Evolutionary conservation across 2,329 filamentous ascomycete species (phyloP), one percentile per base, ranked within the genome.

Genomic region (Fusarium veterinarium): DNA sequence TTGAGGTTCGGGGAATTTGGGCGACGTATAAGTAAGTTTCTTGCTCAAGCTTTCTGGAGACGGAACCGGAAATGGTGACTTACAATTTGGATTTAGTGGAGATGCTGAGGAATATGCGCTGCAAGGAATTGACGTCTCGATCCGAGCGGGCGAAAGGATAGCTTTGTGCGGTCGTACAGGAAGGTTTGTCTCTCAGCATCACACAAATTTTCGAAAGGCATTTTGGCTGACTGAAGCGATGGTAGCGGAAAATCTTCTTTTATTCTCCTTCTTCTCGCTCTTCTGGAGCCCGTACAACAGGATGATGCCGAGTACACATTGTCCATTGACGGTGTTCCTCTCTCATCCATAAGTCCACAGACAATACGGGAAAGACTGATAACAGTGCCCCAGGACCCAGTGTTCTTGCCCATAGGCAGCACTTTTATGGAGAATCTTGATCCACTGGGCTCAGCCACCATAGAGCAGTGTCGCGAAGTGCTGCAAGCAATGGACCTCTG

Each of bases 161-260:
- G 52, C 25, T 3, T 25, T 55, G 28, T 55, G 52, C 8, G 52
- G 52, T 7, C 37, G 35, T 42, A 31, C 52, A 6, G 37, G 37
- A 55, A 42, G 52, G 52, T 55, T 25, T n/a, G 52, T 20, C 5
- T 20, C 5, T 31, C 20, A 23, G 5, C 9, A 6, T 8, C 10
- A 2, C 8, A 23, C 6, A 19, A 1, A 14, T 1, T 0, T 12
- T 5, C 5, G 11, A 28, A 16, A 23, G 6, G 5, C 11, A 1
- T 1, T 25, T 3, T 17, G 13, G 16, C 28, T 41, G 20, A 55
- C 20, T 10, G 1, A 25, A 6, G 5, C 0, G 1, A 19, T 11
- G 14, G 20, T 20, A 42, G 52, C 20, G 37, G 52, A 28, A 55
- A 55, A 11, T 42, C 37, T 17, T 55, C 52, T 12, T n/a, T 42